Evolutionary conservation across 75 land plant genomes (phyloP).

Genomic region (Sequoia sempervirens): DNA sequence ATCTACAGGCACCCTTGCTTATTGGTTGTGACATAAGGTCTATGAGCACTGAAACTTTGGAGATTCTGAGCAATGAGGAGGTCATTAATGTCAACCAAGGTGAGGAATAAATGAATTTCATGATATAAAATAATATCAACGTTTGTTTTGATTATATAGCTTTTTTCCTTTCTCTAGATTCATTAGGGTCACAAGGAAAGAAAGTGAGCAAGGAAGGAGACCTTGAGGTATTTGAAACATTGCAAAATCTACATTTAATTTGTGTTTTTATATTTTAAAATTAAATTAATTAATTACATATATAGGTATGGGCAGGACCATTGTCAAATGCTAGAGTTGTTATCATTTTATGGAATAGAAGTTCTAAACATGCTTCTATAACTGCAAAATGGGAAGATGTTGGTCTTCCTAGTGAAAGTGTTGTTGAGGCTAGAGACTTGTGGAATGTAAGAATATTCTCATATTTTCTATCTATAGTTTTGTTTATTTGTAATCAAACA

Average conservation of each 20-base stretch:
- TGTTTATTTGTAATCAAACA: too few species aligned
- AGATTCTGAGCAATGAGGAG: slow-evolving; percentile 60
- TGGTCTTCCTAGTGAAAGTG: slow-evolving; percentile 32
- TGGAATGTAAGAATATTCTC: slow-evolving; percentile 50
- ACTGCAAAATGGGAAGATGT: slow-evolving; percentile 59
- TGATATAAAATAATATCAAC: not conserved
- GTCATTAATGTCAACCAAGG: slow-evolving; percentile 80
- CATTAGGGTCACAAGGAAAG: slow-evolving; percentile 73
- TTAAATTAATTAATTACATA: too few species aligned
- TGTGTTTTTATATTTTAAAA: too few species aligned
- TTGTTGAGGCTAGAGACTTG: slow-evolving; percentile 50
- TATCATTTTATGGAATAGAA: slow-evolving; percentile 61
- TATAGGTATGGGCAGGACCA: slow-evolving; percentile 90
- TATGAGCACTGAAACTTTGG: slow-evolving; percentile 39
- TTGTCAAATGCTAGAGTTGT: slow-evolving; percentile 32
- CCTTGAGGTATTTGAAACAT: slow-evolving; percentile 30
- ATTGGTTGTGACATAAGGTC: slow-evolving; percentile 84
- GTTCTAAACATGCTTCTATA: slow-evolving; percentile 27
- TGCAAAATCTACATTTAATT: too few species aligned
- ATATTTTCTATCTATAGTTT: slow-evolving; percentile 2
- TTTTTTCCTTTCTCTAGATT: slow-evolving; percentile 16
- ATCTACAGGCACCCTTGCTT: slow-evolving; percentile 78
- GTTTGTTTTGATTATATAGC: slow-evolving; percentile 18
- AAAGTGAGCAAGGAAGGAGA: slow-evolving; percentile 44
- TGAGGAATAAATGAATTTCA: not conserved